Evolutionary conservation across 2,329 filamentous ascomycete species (phyloP).

Genomic region (Xylariaceae sp.): DNA sequence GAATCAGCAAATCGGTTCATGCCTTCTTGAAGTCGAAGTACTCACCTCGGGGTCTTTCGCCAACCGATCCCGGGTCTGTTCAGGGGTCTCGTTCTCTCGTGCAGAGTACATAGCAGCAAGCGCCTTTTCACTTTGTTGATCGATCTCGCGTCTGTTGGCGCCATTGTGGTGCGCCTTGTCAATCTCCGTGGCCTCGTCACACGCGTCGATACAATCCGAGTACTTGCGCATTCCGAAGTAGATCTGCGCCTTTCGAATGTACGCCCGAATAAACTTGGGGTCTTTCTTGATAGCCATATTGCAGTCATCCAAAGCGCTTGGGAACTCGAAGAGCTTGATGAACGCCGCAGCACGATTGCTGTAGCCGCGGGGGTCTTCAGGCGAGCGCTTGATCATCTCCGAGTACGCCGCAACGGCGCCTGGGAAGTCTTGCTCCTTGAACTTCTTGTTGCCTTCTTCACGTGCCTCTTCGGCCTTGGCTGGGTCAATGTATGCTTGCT

Average conservation of each 20-base stretch:
- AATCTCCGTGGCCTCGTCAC: slow-evolving; percentile 70
- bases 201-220: slow-evolving; percentile 87
- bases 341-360: slow-evolving; percentile 96
- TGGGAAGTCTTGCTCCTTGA: slow-evolving; percentile 95
- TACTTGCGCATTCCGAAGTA: slow-evolving; percentile 98
- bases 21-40: too few relatives aligned
- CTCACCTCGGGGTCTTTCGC: slow-evolving; percentile 84
- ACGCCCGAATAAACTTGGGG: slow-evolving; percentile 87
- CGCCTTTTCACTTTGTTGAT: slow-evolving; percentile 90
- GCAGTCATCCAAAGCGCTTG: slow-evolving; percentile 87
- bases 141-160: slow-evolving; percentile 85
- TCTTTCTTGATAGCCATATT: slow-evolving; percentile 87
- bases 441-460: slow-evolving; percentile 90
- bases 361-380: slow-evolving; percentile 88
- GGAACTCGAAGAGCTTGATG: slow-evolving; percentile 94
- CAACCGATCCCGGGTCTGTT: slow-evolving; percentile 88
- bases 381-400: slow-evolving; percentile 95
- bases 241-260: slow-evolving; percentile 92
- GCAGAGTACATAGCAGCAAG: slow-evolving; percentile 83
- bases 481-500: slow-evolving; percentile 78
- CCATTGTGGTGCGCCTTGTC: slow-evolving; percentile 64
- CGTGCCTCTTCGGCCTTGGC: slow-evolving; percentile 92
- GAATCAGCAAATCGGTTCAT: slow-evolving; percentile 31
- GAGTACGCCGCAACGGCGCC: slow-evolving; percentile 88
- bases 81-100: slow-evolving; percentile 90